These are phyloP conservation scores for Apiotrichum gamsii DNA, from an alignment of 1,284 basidiomycete species.

Conservation along the genomic window DNA sequence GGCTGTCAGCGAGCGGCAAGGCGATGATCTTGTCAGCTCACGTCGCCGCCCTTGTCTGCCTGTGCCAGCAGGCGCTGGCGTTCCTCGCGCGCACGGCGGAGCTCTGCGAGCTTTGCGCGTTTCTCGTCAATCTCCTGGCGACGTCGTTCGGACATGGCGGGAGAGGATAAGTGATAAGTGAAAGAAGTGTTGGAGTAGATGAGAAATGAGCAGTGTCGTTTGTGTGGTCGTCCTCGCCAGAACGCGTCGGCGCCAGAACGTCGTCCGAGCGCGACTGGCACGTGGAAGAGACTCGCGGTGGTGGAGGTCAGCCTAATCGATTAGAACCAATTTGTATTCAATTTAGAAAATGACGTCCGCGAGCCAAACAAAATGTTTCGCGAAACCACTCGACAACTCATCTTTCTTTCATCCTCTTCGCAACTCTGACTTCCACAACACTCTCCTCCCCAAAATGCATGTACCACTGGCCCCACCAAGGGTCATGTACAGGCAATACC, in stretches of 20 bases:
- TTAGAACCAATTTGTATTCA: neutral
- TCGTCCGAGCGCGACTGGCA: neutral
- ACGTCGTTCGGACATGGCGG: slow-evolving; percentile 47
- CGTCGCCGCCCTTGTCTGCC: slow-evolving; percentile 12
- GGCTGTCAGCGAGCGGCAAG: neutral
- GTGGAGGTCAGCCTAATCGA: neutral
- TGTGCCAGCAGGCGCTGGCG: slow-evolving; percentile 32
- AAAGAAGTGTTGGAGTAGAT: neutral
- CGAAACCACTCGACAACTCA: no score
- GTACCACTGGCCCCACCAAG: neutral
- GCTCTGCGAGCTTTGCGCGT: slow-evolving; percentile 74
- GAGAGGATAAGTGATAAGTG: neutral
- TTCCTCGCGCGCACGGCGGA: slow-evolving; percentile 45
- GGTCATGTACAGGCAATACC: slow-evolving; percentile 28
- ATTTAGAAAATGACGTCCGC: neutral
- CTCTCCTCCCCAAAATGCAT: no score
- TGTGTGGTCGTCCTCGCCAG: no score
- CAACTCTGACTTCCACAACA: no score
- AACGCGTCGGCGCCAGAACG: no score
- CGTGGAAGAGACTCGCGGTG: neutral
- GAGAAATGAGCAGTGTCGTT: neutral
- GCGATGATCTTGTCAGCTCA: neutral
- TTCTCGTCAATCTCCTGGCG: slow-evolving; percentile 87
- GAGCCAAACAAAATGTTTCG: neutral
- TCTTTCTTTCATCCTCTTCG: no score